Percentiles rank a stretch among this genome's conserved stretches.
Evolutionary conservation across 2,329 filamentous ascomycete genomes (phyloP).

Genomic region (Aspergillus niger): DNA sequence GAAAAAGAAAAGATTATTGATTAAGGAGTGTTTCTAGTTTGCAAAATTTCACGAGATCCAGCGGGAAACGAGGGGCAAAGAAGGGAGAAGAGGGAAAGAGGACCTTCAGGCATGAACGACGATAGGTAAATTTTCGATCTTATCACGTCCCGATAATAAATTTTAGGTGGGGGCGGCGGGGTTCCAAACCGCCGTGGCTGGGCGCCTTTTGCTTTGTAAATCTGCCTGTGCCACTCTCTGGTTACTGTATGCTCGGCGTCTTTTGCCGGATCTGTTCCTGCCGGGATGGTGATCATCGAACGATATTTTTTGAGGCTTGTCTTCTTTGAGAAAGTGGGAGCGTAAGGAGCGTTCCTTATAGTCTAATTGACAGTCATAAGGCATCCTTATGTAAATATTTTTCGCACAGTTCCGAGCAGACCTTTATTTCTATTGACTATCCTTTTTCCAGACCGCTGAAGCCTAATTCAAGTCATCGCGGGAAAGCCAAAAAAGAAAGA

Average conservation of each 20-base stretch:
- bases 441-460: not conserved
- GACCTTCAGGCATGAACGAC: not conserved
- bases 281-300: not conserved
- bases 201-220: constrained; percentile 18
- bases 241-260: too few relatives aligned
- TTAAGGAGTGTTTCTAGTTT: not conserved
- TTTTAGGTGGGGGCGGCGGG: constrained; percentile 43
- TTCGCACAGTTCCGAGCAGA: not conserved
- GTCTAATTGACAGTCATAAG: too few relatives aligned
- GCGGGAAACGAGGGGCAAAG: not conserved
- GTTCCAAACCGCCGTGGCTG: constrained; percentile 19
- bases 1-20: not conserved
- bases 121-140: constrained; percentile 34
- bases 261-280: constrained; percentile 2
- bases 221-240: constrained; percentile 7
- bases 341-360: too few relatives aligned
- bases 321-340: too few relatives aligned
- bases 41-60: not conserved
- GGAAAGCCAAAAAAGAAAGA: not conserved
- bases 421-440: too few relatives aligned
- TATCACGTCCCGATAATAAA: constrained; percentile 36
- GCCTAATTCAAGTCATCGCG: not conserved
- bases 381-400: not conserved
- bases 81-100: constrained; percentile 1
- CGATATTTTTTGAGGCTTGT: too few relatives aligned